A percentile compares a stretch with the other conserved stretches of the same genome.
Conservation (phyloP, 768 basidiomycete genomes). For the Boletus speciosus region DNA sequence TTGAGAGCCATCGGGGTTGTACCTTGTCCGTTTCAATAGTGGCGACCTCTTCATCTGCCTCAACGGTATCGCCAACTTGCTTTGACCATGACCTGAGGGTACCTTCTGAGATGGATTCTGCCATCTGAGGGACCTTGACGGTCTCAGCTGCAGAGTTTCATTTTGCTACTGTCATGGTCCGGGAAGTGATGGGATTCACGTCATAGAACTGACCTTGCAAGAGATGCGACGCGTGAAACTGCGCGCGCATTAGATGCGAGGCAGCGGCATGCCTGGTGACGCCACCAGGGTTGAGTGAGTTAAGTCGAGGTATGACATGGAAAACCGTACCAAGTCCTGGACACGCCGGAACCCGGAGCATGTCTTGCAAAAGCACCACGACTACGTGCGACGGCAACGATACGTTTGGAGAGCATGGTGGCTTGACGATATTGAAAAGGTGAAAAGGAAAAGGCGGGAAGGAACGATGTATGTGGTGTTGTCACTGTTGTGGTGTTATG, state of each 20-base stretch:
- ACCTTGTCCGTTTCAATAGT: conserved; percentile 99
- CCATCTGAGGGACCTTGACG: conserved; percentile 95
- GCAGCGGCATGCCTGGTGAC: conserved; percentile 44
- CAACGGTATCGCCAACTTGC: conserved; percentile 86
- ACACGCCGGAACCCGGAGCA: conserved; percentile 32
- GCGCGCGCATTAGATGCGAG: conserved; percentile 47
- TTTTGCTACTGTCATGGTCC: conserved; percentile 9
- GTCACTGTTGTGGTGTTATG: too few relatives aligned
- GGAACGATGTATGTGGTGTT: background rate
- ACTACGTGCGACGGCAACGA: conserved; percentile 61
- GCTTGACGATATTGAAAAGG: background rate
- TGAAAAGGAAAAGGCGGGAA: background rate
- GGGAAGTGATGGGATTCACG: conserved; percentile 8
- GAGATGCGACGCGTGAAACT: conserved; percentile 69
- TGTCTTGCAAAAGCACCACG: conserved; percentile 45
- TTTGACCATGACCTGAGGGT: conserved; percentile 94
- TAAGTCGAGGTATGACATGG: background rate
- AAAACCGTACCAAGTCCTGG: conserved; percentile 47
- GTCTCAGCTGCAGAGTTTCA: conserved; percentile 62
- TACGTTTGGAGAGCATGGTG: conserved; percentile 66
- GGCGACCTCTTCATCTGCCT: conserved; percentile 92
- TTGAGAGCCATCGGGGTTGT: background rate
- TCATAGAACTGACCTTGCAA: conserved; percentile 54
- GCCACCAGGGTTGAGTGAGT: conserved; percentile 3
- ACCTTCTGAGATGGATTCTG: conserved; percentile 97